Evolutionary conservation across 495 filamentous ascomycete genomes (phyloP), one percentile per base, ranked within the genome.

Genomic region (Neurospora africana): DNA sequence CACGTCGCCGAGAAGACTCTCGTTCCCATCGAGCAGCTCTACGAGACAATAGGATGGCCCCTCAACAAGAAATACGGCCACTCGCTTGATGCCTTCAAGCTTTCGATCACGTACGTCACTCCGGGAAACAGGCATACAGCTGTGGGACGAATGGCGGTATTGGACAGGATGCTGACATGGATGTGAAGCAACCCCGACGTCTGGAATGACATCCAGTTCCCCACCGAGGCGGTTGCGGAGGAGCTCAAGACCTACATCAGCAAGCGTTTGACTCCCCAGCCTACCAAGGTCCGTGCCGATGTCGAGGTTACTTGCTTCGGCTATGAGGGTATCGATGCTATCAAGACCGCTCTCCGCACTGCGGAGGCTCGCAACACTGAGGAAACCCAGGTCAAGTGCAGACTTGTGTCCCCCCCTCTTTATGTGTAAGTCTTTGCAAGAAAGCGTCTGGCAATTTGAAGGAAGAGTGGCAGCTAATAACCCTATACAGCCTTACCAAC

Each of bases 221-320:
- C 93, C 73, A 94, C 85, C 82, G 90, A 93, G 6, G 84, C 90
- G n/a, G 92, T 96, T 72, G 90, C 91, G 77, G 88, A 91, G 41
- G 95, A 99, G 83, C 86, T 99, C 68, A 90, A 91, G 81, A 89
- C 89, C 65, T 99, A 98, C 84, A 98, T 98, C 81, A 87, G 91
- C 83, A 98, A 97, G 87, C 91, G 95, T 75, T 87, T 99, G 71
- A 98, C 95, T 15, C 95, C 95, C 30, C 94, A 97, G 79, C 95
- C 95, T 3, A 98, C 94, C 68, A 99, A 99, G 84, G 93, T 99
- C 71, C 95, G 95, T 78, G 93, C 95, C 74, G 95, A 99, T 83
- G 91, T 99, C 70, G 95, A 98, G 83, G 95, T 98, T 68, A 98
- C 94, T 69, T 99, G 95, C 86, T 99, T 98, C 84, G 91, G 91